phyloP scores from a whole-genome alignment of 2,329 filamentous ascomycete genomes.

The Colletotrichum aenigma region DNA sequence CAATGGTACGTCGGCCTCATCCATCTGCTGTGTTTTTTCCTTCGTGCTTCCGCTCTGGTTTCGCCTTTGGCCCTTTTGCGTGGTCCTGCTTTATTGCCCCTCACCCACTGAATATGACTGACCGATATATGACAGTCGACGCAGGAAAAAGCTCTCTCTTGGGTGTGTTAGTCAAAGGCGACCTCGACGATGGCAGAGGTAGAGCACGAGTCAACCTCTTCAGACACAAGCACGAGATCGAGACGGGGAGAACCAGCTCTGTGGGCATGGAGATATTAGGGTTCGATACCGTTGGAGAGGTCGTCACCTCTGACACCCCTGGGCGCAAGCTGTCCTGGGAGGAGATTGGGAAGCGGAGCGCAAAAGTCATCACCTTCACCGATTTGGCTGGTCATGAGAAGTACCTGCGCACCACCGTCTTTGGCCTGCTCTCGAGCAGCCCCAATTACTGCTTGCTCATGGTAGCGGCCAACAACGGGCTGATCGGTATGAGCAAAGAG shows the following conservation, averaged over 20 bases:
- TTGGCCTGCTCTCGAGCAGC: constrained; percentile 90
- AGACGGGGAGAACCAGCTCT: constrained; percentile 92
- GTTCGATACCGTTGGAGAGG: constrained; percentile 85
- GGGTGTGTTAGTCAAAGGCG: constrained; percentile 93
- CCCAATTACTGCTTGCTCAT: constrained; percentile 98
- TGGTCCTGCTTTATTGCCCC: neutral
- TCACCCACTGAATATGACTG: neutral
- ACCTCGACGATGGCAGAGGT: constrained; percentile 91
- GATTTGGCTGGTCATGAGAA: constrained; percentile 95
- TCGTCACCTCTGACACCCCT: constrained; percentile 80
- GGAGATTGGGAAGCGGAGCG: constrained; percentile 92
- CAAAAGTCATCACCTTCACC: constrained; percentile 96
- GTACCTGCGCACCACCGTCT: constrained; percentile 94
- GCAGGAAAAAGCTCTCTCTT: constrained; percentile 97
- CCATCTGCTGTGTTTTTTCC: neutral
- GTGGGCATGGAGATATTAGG: constrained; percentile 99
- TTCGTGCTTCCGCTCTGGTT: neutral
- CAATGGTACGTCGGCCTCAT: constrained; percentile 64
- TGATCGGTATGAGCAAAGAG: constrained; percentile 98
- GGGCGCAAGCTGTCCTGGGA: constrained; percentile 93
- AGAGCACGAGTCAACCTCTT: constrained; percentile 95
- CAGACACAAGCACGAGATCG: constrained; percentile 96
- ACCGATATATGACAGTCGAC: constrained; percentile 68
- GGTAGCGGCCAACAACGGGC: constrained; percentile 97
- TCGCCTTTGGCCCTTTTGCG: neutral